Base-by-base conservation (phyloP, 345 rosid genomes). In the Populus ilicifolia region DNA sequence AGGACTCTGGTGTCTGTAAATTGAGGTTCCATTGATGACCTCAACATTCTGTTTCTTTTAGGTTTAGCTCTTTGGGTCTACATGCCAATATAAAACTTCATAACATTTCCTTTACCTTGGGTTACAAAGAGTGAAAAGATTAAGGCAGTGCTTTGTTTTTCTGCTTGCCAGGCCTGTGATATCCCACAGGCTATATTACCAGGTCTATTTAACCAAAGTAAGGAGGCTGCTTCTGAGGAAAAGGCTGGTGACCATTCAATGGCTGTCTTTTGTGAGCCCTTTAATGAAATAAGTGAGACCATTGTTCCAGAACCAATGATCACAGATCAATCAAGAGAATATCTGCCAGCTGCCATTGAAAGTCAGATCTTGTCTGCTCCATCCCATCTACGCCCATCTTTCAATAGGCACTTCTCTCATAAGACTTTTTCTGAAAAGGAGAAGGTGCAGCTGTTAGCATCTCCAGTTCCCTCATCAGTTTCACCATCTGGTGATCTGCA, bases 121-220 rank as follows among this genome's bases (percentile, higher is more conserved):
- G 12, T 61, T 66, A 18, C 61, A 65, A 6, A 33, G 65, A 14
- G 46, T 65, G 50, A 33, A 30, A 30, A n/a, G 50, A 75, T 39
- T 36, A 3, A 13, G 36, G 0, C 12, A 21, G 50, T 14, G 13
- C 17, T 71, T 44, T 65, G 14, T 23, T 79, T 50, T 76, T 52
- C 29, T 61, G 48, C 69, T 62, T 70, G 35, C 64, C 38, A 87
- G 90, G 85, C 74, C 41, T 48, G 63, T 75, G 89, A 76, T 67
- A 74, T 88, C 77, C 87, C 91, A 39, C 82, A 71, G 85, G 86
- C 85, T 39, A 62, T 59, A 23, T 75, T 86, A 77, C 87, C 88
- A 36, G 80, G 79, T 70, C 82, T 83, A 21, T 83, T 83, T 46
- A 12, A 72, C 80, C 80, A 30, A 71, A 69, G 61, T 27, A 63